These are phyloP conservation scores for Arthrocladium fulminans DNA, from an alignment of 2,329 filamentous ascomycete genomes.

Conservation along the genomic window DNA sequence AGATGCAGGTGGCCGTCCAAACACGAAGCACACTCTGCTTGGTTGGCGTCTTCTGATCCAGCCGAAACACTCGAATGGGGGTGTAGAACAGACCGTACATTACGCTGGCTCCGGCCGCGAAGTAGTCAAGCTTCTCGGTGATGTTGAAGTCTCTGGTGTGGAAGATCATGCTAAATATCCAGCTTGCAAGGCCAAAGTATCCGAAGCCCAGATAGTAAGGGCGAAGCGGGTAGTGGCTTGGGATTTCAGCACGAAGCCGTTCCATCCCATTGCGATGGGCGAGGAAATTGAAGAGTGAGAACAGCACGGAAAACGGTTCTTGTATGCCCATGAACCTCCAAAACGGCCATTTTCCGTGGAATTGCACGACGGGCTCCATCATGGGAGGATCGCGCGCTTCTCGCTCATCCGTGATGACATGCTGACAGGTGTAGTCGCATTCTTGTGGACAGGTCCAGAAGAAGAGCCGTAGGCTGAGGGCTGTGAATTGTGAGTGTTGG, in stretches of 20 bases:
- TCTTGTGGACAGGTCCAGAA: slow-evolving; percentile 87
- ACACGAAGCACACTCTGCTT: slow-evolving; percentile 52
- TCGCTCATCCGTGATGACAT: slow-evolving; percentile 71
- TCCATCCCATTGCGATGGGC: slow-evolving; percentile 72
- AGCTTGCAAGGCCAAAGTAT: slow-evolving; percentile 71
- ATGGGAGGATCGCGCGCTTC: slow-evolving; percentile 55
- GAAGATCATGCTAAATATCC: slow-evolving; percentile 84
- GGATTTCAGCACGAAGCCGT: slow-evolving; percentile 61
- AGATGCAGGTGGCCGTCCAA: slow-evolving; percentile 67
- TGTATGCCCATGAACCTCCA: slow-evolving; percentile 83
- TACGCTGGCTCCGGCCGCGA: slow-evolving; percentile 80
- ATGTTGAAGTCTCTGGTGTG: slow-evolving; percentile 76
- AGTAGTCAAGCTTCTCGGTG: slow-evolving; percentile 95
- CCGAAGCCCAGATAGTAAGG: slow-evolving; percentile 74
- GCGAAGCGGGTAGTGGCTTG: slow-evolving; percentile 63
- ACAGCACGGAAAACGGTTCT: slow-evolving; percentile 87
- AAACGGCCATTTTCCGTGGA: slow-evolving; percentile 99
- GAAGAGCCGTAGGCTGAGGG: slow-evolving; percentile 73
- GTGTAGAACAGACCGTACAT: slow-evolving; percentile 87
- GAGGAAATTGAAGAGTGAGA: slow-evolving; percentile 82
- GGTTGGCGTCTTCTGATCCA: slow-evolving; percentile 52
- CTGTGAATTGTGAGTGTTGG: slow-evolving; percentile 39
- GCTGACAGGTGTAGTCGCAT: slow-evolving; percentile 97
- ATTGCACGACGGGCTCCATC: slow-evolving; percentile 68
- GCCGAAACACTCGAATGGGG: slow-evolving; percentile 69